These are phyloP conservation scores for Fomitopsis pinicola DNA, from an alignment of 1,284 basidiomycete genomes.

Conservation along the genomic window DNA sequence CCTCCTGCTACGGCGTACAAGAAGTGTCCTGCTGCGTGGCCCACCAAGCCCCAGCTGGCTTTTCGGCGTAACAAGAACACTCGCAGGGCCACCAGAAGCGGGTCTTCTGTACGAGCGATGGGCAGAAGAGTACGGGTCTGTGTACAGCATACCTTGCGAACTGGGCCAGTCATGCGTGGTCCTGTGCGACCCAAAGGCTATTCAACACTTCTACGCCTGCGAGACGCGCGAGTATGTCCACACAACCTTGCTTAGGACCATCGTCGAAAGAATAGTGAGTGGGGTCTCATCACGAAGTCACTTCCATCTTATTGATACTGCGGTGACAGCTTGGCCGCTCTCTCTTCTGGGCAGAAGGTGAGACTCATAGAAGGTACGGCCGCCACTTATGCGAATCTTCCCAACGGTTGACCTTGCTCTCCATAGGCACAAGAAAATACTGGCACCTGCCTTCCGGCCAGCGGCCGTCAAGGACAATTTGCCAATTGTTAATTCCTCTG, in stretches of 20 bases:
- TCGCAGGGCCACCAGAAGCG: slow-evolving; percentile 13
- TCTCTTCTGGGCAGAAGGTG: slow-evolving; percentile 47
- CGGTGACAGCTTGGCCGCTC: slow-evolving; percentile 41
- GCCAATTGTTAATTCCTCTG: slow-evolving; percentile 38
- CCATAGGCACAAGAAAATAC: slow-evolving; percentile 36
- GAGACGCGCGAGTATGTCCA: slow-evolving; percentile 46
- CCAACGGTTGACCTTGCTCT: neutral
- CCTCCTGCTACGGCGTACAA: neutral
- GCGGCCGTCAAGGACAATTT: slow-evolving; percentile 33
- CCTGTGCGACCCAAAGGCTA: slow-evolving; percentile 51
- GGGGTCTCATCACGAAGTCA: too few relatives aligned
- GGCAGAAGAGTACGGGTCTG: slow-evolving; percentile 44
- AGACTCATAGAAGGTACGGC: slow-evolving; percentile 37
- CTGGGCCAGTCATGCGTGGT: slow-evolving; percentile 40
- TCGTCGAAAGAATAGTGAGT: slow-evolving; percentile 29
- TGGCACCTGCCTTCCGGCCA: slow-evolving; percentile 38
- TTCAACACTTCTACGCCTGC: slow-evolving; percentile 44
- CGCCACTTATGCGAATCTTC: too few relatives aligned
- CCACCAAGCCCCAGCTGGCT: slow-evolving; percentile 25
- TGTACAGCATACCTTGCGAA: slow-evolving; percentile 35
- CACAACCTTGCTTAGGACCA: slow-evolving; percentile 22
- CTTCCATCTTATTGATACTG: too few relatives aligned
- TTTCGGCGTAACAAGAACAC: slow-evolving; percentile 19
- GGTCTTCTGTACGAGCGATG: slow-evolving; percentile 24
- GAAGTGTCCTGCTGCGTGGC: slow-evolving; percentile 8